Percentiles rank a stretch among this genome's conserved stretches.
These are phyloP conservation scores for Bipolaris cookei DNA, from an alignment of 2,329 filamentous ascomycete genomes.

Conservation along the genomic window DNA sequence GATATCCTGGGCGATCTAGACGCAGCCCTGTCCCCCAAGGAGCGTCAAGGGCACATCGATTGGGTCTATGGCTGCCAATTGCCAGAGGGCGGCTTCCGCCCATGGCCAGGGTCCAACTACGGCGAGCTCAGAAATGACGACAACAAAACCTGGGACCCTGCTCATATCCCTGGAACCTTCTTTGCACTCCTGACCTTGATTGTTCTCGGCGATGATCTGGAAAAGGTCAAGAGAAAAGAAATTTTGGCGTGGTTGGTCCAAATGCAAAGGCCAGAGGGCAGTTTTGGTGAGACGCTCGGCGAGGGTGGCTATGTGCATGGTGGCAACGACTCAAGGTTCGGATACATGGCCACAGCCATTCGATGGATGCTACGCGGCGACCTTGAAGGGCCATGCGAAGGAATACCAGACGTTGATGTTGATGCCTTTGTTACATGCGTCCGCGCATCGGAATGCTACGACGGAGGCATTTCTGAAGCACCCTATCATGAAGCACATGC, in stretches of 20 bases:
- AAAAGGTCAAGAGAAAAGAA: conserved; percentile 68
- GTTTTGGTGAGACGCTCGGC: conserved; percentile 83
- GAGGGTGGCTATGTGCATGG: conserved; percentile 70
- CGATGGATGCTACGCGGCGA: conserved; percentile 78
- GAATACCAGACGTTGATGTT: conserved; percentile 75
- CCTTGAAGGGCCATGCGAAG: conserved; percentile 59
- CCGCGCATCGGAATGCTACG: conserved; percentile 72
- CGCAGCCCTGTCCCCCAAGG: conserved; percentile 59
- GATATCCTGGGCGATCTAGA: conserved; percentile 75
- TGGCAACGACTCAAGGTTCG: conserved; percentile 84
- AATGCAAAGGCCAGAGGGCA: conserved; percentile 83
- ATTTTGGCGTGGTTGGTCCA: conserved; percentile 75
- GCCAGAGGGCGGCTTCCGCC: conserved; percentile 84
- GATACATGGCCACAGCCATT: conserved; percentile 81
- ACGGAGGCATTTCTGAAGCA: conserved; percentile 81
- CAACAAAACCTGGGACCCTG: conserved; percentile 70
- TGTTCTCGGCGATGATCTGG: conserved; percentile 65
- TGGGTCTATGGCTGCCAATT: conserved; percentile 92
- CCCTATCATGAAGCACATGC: conserved; percentile 84
- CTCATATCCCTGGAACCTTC: conserved; percentile 85
- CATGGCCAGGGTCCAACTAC: conserved; percentile 73
- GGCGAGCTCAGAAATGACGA: conserved; percentile 55
- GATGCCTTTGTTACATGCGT: conserved; percentile 74
- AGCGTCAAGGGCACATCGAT: conserved; percentile 63
- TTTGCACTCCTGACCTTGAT: conserved; percentile 82